Percentiles rank a stretch among this genome's conserved stretches.
Conservation (phyloP, 2,329 filamentous ascomycete species). For the Fusarium oxysporum region DNA sequence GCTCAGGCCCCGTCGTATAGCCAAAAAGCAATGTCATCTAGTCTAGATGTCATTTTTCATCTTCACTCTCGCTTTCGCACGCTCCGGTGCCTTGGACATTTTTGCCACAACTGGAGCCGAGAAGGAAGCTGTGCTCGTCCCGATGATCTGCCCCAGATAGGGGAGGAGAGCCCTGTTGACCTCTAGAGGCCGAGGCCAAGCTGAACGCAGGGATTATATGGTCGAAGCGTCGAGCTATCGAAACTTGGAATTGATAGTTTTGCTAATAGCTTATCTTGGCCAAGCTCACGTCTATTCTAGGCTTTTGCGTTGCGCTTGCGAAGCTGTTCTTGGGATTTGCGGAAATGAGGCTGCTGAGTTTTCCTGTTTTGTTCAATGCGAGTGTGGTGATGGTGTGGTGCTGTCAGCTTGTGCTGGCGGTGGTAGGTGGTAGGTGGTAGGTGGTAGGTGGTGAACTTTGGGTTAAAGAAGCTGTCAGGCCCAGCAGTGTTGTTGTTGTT, state of each 20-base stretch:
- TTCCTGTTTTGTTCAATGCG: neutral
- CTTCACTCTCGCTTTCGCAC: neutral
- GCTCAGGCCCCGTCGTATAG: slow-evolving; percentile 1
- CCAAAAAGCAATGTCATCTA: neutral
- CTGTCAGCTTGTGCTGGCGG: neutral
- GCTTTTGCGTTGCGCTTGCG: neutral
- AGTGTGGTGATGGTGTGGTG: slow-evolving; percentile 8
- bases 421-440: too few relatives aligned
- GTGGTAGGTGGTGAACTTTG: neutral
- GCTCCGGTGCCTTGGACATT: neutral
- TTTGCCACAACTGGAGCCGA: slow-evolving; percentile 19
- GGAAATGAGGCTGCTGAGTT: slow-evolving; percentile 18
- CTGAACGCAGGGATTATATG: slow-evolving; percentile 26
- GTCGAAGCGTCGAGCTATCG: slow-evolving; percentile 21
- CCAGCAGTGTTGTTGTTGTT: slow-evolving; percentile 4
- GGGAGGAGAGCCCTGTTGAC: slow-evolving; percentile 3
- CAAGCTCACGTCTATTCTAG: slow-evolving; percentile 6
- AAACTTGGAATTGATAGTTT: slow-evolving; percentile 26
- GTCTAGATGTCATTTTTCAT: neutral
- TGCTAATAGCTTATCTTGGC: slow-evolving; percentile 7
- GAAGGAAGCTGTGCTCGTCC: neutral
- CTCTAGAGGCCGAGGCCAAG: slow-evolving; percentile 24
- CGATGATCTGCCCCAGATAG: slow-evolving; percentile 4
- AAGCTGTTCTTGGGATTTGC: neutral
- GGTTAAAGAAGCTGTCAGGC: slow-evolving; percentile 24